Conservation (phyloP, 306 rosid genomes). For the Acacia crassicarpa region DNA sequence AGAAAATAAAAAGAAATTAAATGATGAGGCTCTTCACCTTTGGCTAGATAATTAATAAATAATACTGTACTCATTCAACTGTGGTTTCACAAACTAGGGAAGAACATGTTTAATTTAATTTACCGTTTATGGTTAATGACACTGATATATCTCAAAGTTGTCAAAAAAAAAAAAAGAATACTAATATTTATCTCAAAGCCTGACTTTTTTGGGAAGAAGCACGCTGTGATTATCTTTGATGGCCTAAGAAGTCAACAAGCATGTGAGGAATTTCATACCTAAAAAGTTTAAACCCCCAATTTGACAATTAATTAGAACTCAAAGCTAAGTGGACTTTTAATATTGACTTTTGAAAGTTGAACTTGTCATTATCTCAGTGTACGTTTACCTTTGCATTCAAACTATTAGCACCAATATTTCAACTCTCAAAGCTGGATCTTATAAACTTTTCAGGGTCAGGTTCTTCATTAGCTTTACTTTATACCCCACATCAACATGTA, state of each 20-base stretch:
- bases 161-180: not conserved
- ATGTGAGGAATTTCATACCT: not conserved
- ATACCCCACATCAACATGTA: not conserved
- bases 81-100: not conserved
- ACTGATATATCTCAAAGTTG: not conserved
- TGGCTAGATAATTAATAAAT: not conserved
- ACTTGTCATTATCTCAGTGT: slow-evolving; percentile 6
- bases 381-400: slow-evolving; percentile 15
- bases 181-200: not conserved
- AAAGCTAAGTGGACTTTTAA: not conserved
- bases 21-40: not conserved
- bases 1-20: not conserved
- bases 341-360: slow-evolving; percentile 31
- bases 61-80: not conserved
- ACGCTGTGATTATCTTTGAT: not conserved
- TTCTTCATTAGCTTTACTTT: not conserved
- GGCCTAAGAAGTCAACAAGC: slow-evolving; percentile 28
- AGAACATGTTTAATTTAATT: not conserved
- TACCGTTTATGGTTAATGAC: not conserved
- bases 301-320: not conserved
- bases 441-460: slow-evolving; percentile 12
- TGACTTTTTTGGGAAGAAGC: not conserved
- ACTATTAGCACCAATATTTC: not conserved
- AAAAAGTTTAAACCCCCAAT: slow-evolving; percentile 13
- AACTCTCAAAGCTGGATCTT: slow-evolving; percentile 18